Evolutionary conservation across 1,284 basidiomycete genomes (phyloP).

Genomic region (Veloboletus limbatus): DNA sequence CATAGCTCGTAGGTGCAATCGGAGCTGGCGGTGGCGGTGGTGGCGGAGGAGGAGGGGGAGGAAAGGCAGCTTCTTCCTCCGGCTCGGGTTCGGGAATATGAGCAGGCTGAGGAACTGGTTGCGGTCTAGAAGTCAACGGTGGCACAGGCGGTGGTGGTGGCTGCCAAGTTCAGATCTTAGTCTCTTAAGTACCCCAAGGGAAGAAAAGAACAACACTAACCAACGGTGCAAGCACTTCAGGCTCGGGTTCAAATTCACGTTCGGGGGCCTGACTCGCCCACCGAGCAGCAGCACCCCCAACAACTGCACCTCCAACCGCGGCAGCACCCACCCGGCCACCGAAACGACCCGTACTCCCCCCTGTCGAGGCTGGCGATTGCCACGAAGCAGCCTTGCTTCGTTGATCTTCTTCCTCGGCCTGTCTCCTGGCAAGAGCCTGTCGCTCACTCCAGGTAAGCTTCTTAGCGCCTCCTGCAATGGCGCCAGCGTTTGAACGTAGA

Average conservation of each 20-base stretch:
- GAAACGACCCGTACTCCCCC: constrained; percentile 35
- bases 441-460: constrained; percentile 91
- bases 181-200: not conserved
- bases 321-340: constrained; percentile 39
- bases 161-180: constrained; percentile 12
- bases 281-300: constrained; percentile 21
- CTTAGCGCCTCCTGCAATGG: constrained; percentile 45
- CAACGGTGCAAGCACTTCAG: constrained; percentile 34
- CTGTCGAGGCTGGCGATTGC: constrained; percentile 34
- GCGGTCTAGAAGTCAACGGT: constrained; percentile 30
- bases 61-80: constrained; percentile 16
- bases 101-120: too few relatives aligned
- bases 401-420: constrained; percentile 77
- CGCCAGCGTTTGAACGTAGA: constrained; percentile 19
- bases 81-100: constrained; percentile 37
- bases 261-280: constrained; percentile 33
- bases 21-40: constrained; percentile 11
- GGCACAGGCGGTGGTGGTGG: constrained; percentile 35
- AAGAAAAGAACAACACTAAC: constrained; percentile 23
- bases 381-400: constrained; percentile 60
- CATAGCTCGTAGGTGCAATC: not conserved
- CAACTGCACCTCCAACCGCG: constrained; percentile 23
- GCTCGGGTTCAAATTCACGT: constrained; percentile 35
- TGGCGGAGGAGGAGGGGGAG: constrained; percentile 11
- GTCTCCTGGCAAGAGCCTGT: constrained; percentile 83